A percentile compares a stretch with the other conserved stretches of the same genome.
phyloP scores from a whole-genome alignment of 305 asterid genomes.

The Ilex paraguariensis region DNA sequence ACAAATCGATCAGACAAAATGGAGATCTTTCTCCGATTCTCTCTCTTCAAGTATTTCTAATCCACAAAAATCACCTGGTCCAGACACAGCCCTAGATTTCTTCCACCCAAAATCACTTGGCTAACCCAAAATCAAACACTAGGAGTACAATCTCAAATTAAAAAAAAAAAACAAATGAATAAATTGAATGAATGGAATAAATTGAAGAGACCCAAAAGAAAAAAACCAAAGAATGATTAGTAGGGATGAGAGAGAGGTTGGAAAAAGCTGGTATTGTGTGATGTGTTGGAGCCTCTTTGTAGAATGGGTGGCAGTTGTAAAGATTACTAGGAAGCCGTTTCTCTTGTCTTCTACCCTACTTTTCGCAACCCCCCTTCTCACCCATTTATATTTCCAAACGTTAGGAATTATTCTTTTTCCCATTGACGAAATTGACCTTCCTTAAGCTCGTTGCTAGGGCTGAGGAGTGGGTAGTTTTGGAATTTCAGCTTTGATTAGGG shows the following conservation, averaged over 20 bases:
- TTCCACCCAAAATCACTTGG: no score
- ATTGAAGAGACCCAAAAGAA: not conserved
- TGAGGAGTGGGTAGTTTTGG: no score
- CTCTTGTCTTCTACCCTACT: constrained; percentile 32
- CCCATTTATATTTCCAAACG: constrained; percentile 16
- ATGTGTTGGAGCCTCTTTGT: constrained; percentile 21
- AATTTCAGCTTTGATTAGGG: constrained; percentile 8
- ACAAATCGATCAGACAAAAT: not conserved
- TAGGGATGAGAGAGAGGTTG: not conserved
- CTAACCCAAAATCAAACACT: not conserved
- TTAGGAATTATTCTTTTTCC: constrained; percentile 8
- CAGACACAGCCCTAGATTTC: no score
- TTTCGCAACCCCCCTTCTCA: constrained; percentile 13
- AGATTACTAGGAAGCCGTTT: constrained; percentile 55
- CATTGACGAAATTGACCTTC: constrained; percentile 24
- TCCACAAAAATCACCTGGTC: no score
- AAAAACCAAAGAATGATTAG: constrained; percentile 8
- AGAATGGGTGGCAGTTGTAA: constrained; percentile 46
- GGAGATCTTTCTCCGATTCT: not conserved
- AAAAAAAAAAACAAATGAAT: not conserved
- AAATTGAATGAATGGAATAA: not conserved
- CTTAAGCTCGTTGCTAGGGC: not conserved
- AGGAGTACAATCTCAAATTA: not conserved
- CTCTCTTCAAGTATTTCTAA: not conserved
- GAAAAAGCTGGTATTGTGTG: not conserved